Percentiles rank a stretch among this genome's conserved stretches.
Evolutionary conservation across 2,329 filamentous ascomycete species (phyloP).

Genomic region (Xylariales sp.): DNA sequence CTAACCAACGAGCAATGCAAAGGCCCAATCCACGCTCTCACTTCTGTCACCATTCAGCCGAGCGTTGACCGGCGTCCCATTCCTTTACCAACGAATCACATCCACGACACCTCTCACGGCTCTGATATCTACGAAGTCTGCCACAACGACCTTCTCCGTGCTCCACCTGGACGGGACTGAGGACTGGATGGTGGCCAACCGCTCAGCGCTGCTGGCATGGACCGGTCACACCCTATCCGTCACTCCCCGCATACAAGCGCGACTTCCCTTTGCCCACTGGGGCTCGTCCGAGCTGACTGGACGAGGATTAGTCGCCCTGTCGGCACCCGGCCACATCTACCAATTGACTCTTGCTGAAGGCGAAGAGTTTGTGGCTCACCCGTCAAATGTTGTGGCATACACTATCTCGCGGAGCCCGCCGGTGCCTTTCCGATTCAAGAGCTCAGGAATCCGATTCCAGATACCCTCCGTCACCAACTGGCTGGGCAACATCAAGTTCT

Average conservation of each 20-base stretch:
- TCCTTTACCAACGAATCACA: conserved; percentile 88
- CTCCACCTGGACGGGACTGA: conserved; percentile 88
- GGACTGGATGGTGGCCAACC: conserved; percentile 91
- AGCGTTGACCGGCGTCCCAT: conserved; percentile 79
- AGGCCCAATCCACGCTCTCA: conserved; percentile 87
- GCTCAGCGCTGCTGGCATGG: conserved; percentile 90
- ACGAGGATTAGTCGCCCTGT: conserved; percentile 77
- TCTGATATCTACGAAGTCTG: conserved; percentile 81
- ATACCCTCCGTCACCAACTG: conserved; percentile 65
- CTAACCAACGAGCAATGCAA: background rate
- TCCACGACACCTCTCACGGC: conserved; percentile 86
- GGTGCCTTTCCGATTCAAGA: conserved; percentile 80
- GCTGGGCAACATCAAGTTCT: conserved; percentile 68
- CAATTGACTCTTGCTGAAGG: conserved; percentile 74
- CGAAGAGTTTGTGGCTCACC: conserved; percentile 89
- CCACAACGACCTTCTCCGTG: conserved; percentile 80
- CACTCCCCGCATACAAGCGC: conserved; percentile 69
- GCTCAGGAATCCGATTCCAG: conserved; percentile 72
- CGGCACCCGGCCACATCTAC: conserved; percentile 85
- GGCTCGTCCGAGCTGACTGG: conserved; percentile 86
- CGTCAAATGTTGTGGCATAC: conserved; percentile 89
- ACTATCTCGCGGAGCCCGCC: conserved; percentile 70
- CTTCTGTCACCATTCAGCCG: conserved; percentile 80
- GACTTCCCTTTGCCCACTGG: conserved; percentile 81
- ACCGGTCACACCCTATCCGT: conserved; percentile 82